Base-by-base conservation (phyloP, 2,329 filamentous ascomycete species). In the Trichoderma sp. region DNA sequence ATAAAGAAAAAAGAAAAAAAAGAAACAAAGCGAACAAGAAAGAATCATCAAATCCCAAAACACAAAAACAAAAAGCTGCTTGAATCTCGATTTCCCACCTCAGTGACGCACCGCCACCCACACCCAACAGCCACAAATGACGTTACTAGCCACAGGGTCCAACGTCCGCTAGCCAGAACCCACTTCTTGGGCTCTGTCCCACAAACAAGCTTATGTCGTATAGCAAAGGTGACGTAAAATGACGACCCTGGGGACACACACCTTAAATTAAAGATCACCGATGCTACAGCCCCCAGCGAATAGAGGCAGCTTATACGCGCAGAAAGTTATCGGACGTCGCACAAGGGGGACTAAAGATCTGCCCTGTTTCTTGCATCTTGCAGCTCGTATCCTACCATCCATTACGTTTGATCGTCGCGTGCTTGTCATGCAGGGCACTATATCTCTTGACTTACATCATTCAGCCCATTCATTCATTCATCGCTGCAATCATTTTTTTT, bases 121-220 rank as follows among this genome's bases (percentile, higher is more conserved):
- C 61, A 47, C 33, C 7, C 7, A 14, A 35, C 52, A n/a, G 64
- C 64, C 68, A 67, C 53, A 66, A 31, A 68, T 70, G 68, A 70
- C 68, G 68, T 70, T 21, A 16, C 31, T 52, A 70, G 64, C 68
- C 68, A 62, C 68, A 70, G 52, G 57, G 57, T 58, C 64, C 62
- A 55, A 56, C 8, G 31, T 7, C 47, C 10, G 24, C 61, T 40
- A 43, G 35, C 16, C 5, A 40, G 19, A 40, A n/a, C 40, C 40
- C 40, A 43, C 40, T 16, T 35, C 65, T 16, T 14, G 33, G n/a
- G 31, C 24, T 27, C 47, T 43, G 49, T 35, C n/a, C 27, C 3
- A 21, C 33, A 56, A 43, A 40, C 31, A 40, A 37, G 37, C 40
- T 62, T 35, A 35, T 13, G 10, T 35, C 31, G 24, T 31, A 8